Conservation (phyloP, 139 green algal genomes). For the Chlamydomonas schloesseri region DNA sequence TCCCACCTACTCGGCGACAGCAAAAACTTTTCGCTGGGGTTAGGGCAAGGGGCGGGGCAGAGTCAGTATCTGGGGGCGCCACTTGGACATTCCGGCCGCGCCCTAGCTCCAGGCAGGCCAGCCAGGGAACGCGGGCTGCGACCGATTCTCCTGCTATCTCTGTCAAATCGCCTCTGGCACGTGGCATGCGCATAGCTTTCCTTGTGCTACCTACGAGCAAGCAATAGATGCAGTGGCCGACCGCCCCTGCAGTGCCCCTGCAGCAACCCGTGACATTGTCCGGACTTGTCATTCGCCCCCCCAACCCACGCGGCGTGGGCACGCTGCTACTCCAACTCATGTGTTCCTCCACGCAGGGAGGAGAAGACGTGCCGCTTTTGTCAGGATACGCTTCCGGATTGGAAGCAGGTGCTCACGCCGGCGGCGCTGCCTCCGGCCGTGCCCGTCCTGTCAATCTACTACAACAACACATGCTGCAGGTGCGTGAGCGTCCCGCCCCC, state of each 20-base stretch:
- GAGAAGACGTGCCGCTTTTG: conserved; percentile 39
- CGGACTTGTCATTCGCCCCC: too few relatives aligned
- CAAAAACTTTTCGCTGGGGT: too few relatives aligned
- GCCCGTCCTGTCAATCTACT: conserved; percentile 42
- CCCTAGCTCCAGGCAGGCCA: too few relatives aligned
- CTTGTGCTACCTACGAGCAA: not conserved
- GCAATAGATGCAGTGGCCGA: not conserved
- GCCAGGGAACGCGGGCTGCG: too few relatives aligned
- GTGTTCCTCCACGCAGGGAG: conserved; percentile 25
- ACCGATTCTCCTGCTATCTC: not conserved
- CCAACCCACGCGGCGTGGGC: too few relatives aligned
- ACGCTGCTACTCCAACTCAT: too few relatives aligned
- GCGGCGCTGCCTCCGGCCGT: not conserved
- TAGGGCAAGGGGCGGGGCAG: too few relatives aligned
- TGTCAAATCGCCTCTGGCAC: not conserved
- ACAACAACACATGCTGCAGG: conserved; percentile 46
- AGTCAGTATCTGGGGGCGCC: too few relatives aligned
- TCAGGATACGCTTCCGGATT: conserved; percentile 1
- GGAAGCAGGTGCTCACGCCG: conserved; percentile 31
- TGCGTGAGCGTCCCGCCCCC: too few relatives aligned
- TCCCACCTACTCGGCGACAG: too few relatives aligned
- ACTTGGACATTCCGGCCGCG: too few relatives aligned
- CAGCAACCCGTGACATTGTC: too few relatives aligned
- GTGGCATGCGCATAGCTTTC: not conserved
- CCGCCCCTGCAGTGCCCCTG: not conserved